Percentiles rank a stretch among this genome's conserved stretches.
These are phyloP conservation scores for Scheffersomyces segobiensis DNA, from an alignment of 1,139 yeast species.

Conservation along the genomic window DNA sequence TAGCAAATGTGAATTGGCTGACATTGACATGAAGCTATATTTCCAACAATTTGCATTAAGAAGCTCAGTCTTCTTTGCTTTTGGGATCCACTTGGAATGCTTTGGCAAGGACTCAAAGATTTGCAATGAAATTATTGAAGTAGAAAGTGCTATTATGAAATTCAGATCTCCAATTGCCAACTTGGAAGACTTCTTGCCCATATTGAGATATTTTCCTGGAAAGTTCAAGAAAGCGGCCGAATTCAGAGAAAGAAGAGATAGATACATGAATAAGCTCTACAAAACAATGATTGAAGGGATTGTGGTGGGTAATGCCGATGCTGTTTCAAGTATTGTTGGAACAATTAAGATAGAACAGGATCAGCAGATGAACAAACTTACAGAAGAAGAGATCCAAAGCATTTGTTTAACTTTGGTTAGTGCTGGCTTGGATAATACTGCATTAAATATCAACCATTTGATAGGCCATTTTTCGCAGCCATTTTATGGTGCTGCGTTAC, in stretches of 20 bases:
- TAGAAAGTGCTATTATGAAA: constrained; percentile 65
- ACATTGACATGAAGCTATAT: constrained; percentile 41
- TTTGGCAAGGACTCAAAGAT: constrained; percentile 38
- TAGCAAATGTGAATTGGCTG: constrained; percentile 19
- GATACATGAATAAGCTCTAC: constrained; percentile 49
- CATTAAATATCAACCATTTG: constrained; percentile 60
- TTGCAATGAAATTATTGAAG: constrained; percentile 55
- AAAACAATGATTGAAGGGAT: constrained; percentile 10
- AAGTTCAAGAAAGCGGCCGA: constrained; percentile 30
- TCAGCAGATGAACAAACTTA: constrained; percentile 13
- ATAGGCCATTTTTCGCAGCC: constrained; percentile 62
- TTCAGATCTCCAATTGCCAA: constrained; percentile 66
- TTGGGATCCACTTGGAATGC: constrained; percentile 56
- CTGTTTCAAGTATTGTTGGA: constrained; percentile 46
- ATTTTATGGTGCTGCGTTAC: constrained; percentile 42
- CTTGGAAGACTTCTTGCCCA: constrained; percentile 61
- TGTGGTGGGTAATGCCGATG: constrained; percentile 8
- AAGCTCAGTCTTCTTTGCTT: constrained; percentile 58
- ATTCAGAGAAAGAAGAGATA: constrained; percentile 50
- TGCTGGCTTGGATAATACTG: constrained; percentile 77
- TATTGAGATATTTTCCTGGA: constrained; percentile 37
- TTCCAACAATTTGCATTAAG: constrained; percentile 58
- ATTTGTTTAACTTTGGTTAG: constrained; percentile 75
- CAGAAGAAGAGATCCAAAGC: constrained; percentile 52
- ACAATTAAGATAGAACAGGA: constrained; percentile 26